Evolutionary conservation across 257 asterid species (phyloP).

Genomic region (Capsicum chinense): DNA sequence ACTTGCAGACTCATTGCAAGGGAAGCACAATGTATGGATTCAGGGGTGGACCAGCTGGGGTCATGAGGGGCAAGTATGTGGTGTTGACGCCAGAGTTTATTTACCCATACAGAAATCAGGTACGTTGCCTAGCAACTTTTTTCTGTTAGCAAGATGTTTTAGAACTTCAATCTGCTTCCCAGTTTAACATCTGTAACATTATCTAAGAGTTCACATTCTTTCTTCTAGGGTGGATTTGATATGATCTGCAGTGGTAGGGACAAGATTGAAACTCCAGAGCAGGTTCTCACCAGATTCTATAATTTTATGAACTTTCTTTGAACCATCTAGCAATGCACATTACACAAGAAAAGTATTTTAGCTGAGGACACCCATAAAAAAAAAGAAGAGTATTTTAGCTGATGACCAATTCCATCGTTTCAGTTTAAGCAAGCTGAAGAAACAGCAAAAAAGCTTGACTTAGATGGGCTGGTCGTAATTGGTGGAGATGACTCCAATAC

Average conservation of each 20-base stretch:
- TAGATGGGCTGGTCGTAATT: slow-evolving; percentile 96
- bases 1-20: slow-evolving; percentile 83
- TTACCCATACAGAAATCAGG: slow-evolving; percentile 98
- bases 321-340: neutral
- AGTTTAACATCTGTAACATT: neutral
- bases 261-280: slow-evolving; percentile 99
- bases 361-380: neutral
- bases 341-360: neutral
- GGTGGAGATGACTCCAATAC: slow-evolving; percentile 99
- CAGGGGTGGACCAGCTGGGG: slow-evolving; percentile 98
- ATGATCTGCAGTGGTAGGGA: slow-evolving; percentile 99
- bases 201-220: slow-evolving; percentile 19
- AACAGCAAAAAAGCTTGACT: slow-evolving; percentile 84
- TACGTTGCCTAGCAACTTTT: slow-evolving; percentile 25
- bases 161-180: neutral
- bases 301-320: neutral
- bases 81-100: slow-evolving; percentile 77
- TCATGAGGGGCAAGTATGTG: slow-evolving; percentile 87
- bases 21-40: slow-evolving; percentile 96
- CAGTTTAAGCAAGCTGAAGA: slow-evolving; percentile 99
- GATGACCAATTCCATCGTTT: slow-evolving; percentile 29
- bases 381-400: neutral
- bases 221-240: slow-evolving; percentile 94
- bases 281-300: slow-evolving; percentile 50
- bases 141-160: neutral